These are phyloP conservation scores for Pseudogymnoascus sp. DNA, from an alignment of 2,329 filamentous ascomycete species.

Conservation along the genomic window DNA sequence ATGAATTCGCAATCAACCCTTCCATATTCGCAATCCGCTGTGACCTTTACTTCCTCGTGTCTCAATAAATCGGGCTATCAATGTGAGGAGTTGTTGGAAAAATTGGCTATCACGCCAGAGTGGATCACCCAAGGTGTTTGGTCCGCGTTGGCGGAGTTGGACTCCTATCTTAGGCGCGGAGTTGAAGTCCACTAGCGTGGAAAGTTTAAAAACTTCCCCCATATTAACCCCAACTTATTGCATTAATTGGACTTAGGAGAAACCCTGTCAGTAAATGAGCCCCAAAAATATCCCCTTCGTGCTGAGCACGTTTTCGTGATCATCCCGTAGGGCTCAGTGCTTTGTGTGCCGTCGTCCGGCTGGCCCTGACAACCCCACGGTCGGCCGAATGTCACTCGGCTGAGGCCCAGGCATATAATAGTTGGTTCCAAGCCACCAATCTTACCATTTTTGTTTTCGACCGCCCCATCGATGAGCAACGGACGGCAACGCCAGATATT, in stretches of 20 bases:
- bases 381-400: background rate
- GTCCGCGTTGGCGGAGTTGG: background rate
- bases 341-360: background rate
- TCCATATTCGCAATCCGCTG: conserved; percentile 1
- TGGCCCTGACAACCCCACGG: background rate
- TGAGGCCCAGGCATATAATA: background rate
- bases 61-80: background rate
- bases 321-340: background rate
- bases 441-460: too few relatives aligned
- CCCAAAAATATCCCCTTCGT: background rate
- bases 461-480: too few relatives aligned
- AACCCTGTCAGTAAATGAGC: background rate
- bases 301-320: background rate
- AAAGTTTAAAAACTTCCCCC: background rate
- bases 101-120: background rate
- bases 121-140: background rate
- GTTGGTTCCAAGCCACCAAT: too few relatives aligned
- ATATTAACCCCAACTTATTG: background rate
- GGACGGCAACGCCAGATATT: too few relatives aligned
- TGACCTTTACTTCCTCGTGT: background rate
- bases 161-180: conserved; percentile 6
- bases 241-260: background rate
- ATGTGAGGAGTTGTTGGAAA: background rate
- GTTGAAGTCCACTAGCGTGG: background rate
- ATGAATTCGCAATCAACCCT: background rate